Conservation (phyloP, 2,329 filamentous ascomycete genomes). For the Pseudogymnoascus sp. region DNA sequence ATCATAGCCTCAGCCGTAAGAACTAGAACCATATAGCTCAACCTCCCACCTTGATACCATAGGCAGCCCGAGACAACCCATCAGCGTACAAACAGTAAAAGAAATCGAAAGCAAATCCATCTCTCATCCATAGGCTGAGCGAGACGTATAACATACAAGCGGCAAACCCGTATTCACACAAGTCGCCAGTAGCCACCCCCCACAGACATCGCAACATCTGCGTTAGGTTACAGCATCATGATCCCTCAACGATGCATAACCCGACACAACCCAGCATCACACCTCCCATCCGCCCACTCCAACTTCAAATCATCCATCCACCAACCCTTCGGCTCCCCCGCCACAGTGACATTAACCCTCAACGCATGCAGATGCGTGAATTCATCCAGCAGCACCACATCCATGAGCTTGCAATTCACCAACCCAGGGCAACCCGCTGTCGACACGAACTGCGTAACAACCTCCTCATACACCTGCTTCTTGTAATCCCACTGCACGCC, state of each 20-base stretch:
- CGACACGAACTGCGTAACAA: constrained; percentile 19
- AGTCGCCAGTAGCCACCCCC: neutral
- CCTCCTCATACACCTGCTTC: constrained; percentile 15
- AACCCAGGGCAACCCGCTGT: constrained; percentile 26
- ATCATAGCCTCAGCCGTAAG: neutral
- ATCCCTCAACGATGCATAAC: neutral
- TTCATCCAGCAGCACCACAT: constrained; percentile 19
- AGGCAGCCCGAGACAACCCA: neutral
- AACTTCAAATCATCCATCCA: constrained; percentile 24
- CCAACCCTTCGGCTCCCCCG: constrained; percentile 32
- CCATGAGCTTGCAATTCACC: constrained; percentile 25
- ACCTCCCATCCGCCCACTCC: neutral
- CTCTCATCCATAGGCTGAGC: neutral
- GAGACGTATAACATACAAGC: neutral
- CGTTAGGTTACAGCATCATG: neutral
- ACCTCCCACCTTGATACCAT: neutral
- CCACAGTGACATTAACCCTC: constrained; percentile 33
- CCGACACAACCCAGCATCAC: neutral
- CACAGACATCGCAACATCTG: neutral
- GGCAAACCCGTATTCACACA: neutral
- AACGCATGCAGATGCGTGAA: constrained; percentile 32
- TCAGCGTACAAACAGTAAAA: neutral
- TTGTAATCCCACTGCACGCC: constrained; percentile 26
- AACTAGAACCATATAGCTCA: neutral
- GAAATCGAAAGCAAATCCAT: neutral